Percentiles rank a stretch among this genome's conserved stretches.
Evolutionary conservation across 176 grass and related monocot species (phyloP).

Genomic region (Lolium multiflorum): DNA sequence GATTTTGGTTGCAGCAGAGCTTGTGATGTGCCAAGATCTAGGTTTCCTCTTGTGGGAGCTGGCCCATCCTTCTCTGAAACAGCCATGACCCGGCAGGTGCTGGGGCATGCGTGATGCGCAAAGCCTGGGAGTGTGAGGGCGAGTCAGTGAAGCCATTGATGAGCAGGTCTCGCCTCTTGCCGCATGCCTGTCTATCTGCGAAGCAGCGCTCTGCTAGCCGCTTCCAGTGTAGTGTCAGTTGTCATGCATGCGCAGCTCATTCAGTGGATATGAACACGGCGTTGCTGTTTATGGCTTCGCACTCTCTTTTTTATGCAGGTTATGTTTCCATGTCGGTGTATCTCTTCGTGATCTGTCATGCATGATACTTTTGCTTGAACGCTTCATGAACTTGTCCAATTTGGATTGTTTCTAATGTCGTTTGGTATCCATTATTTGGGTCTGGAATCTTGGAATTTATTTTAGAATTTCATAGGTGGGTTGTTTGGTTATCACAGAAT

Average conservation of each 20-base stretch:
- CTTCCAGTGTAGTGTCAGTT: not conserved
- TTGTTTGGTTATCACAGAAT: too few species aligned
- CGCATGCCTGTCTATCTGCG: conserved; percentile 29
- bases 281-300: not conserved
- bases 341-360: not conserved
- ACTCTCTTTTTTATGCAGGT: not conserved
- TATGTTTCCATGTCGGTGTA: not conserved
- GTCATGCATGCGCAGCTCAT: too few species aligned
- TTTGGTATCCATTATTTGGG: too few species aligned
- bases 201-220: conserved; percentile 20
- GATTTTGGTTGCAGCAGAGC: conserved; percentile 36
- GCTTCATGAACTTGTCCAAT: not conserved
- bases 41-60: conserved; percentile 53
- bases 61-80: conserved; percentile 21
- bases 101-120: too few species aligned
- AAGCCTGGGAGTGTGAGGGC: not conserved
- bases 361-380: not conserved
- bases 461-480: too few species aligned
- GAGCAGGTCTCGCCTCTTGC: conserved; percentile 35
- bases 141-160: conserved; percentile 51
- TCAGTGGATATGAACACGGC: not conserved
- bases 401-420: not conserved
- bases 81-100: too few species aligned
- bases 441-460: too few species aligned
- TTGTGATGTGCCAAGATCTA: conserved; percentile 49